Evolutionary conservation across 495 filamentous ascomycete species (phyloP), one percentile per base, ranked within the genome.

Genomic region (Aspergillus ostianus): DNA sequence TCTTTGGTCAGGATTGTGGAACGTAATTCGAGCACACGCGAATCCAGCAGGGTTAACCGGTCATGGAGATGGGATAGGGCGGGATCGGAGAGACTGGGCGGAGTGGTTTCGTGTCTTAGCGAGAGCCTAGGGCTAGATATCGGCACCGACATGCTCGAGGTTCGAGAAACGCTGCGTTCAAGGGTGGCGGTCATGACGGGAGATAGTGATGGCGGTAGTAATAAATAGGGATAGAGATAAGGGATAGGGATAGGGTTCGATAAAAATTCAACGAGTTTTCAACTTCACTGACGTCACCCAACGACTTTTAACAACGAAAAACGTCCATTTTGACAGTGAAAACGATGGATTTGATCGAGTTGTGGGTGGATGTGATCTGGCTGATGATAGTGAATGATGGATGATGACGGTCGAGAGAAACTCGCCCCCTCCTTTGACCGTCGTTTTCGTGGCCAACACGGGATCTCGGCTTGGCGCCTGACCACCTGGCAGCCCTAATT

Each of bases 111-210:
- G 53, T 66, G 68, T 48, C 65, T 59, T 30, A 72, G 64, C 10
- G 75, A 76, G 6, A 75, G 64, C 26, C 72, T 67, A 27, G 75
- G 75, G 47, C 70, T 73, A 44, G 75, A 76, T 49, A 75, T 67
- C 47, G 75, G 70, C 57, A 75, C 72, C 5, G 75, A 76, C 49
- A 73, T 66, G 61, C 68, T 73, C 56, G 75, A 75, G 19, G 73
- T 71, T 58, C 70, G 66, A 52, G 75, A 78, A 49, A 72, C 67
- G 66, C 73, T 75, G 58, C 75, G 69, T 68, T 76, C 75, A 8
- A 78, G 69, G 23, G 71, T 74, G 45, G 68, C 57, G 47, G 73
- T 73, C 73, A 77, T 76, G 58, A 58, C 70, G 67, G 56, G 60
- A 56, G 55, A 55, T 41, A 47, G 29, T 19, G 26, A 45, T 60